Conservation (phyloP, 352 stramenopile genomes). For the Thalassiosira livingstoniorum region DNA sequence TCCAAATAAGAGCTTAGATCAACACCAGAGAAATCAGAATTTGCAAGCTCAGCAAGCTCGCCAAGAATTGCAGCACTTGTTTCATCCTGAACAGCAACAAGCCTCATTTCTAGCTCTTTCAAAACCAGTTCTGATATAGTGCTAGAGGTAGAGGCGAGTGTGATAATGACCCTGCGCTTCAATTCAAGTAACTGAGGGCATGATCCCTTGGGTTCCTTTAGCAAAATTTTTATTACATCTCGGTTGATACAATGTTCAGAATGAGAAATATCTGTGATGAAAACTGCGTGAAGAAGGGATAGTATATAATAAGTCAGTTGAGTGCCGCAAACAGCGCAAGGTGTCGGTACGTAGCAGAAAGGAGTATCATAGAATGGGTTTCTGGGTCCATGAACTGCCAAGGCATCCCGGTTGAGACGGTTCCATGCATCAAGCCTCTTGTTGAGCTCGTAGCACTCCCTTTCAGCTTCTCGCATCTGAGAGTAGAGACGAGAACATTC, state of each 20-base stretch:
- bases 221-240: constrained; percentile 59
- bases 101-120: constrained; percentile 62
- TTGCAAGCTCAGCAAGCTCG: constrained; percentile 55
- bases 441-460: constrained; percentile 79
- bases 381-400: constrained; percentile 39
- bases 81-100: constrained; percentile 71
- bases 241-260: constrained; percentile 57
- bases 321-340: constrained; percentile 71
- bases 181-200: constrained; percentile 61
- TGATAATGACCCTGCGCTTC: constrained; percentile 68
- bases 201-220: constrained; percentile 57
- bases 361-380: constrained; percentile 7
- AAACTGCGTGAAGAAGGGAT: constrained; percentile 67
- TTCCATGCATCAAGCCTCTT: constrained; percentile 82
- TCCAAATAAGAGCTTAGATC: constrained; percentile 69
- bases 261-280: constrained; percentile 56
- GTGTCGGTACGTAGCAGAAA: constrained; percentile 67
- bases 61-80: constrained; percentile 79
- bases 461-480: constrained; percentile 79
- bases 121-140: constrained; percentile 73
- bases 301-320: constrained; percentile 69
- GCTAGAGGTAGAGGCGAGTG: constrained; percentile 74
- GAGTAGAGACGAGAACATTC: constrained; percentile 74
- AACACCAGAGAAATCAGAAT: constrained; percentile 64
- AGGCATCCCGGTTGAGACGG: constrained; percentile 72